Evolutionary conservation across 2,329 filamentous ascomycete genomes (phyloP).

Genomic region (Penicillium decumbens): DNA sequence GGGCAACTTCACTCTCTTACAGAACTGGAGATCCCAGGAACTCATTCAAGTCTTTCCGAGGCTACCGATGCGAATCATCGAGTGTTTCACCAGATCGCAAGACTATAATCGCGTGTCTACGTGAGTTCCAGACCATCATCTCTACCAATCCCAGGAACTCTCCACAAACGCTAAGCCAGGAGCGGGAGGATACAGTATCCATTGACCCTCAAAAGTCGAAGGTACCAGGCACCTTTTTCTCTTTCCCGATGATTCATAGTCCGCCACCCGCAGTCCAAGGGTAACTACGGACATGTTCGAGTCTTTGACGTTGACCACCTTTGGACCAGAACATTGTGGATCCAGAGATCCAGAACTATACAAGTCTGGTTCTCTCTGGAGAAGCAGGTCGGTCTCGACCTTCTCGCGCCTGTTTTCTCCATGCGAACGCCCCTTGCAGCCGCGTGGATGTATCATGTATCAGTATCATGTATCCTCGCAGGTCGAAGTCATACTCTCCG

Average conservation of each 20-base stretch:
- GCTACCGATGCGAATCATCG: slow-evolving; percentile 24
- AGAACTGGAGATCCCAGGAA: slow-evolving; percentile 15
- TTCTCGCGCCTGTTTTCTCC: slow-evolving; percentile 3
- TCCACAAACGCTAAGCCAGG: slow-evolving; percentile 2
- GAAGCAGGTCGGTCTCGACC: slow-evolving; percentile 13
- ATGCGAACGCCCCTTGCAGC: slow-evolving; percentile 20
- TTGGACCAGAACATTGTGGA: not conserved
- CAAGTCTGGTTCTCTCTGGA: slow-evolving; percentile 9
- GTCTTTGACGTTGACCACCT: slow-evolving; percentile 22
- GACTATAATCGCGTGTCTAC: slow-evolving; percentile 6
- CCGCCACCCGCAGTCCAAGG: not conserved
- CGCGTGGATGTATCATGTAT: slow-evolving; percentile 18
- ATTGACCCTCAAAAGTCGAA: slow-evolving; percentile 3
- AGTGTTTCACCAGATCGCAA: slow-evolving; percentile 22
- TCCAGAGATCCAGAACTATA: slow-evolving; percentile 5
- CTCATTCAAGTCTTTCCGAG: slow-evolving; percentile 16
- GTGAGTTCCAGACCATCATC: slow-evolving; percentile 2
- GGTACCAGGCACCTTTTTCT: slow-evolving; percentile 23
- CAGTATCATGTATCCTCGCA: slow-evolving; percentile 17
- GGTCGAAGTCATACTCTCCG: slow-evolving; percentile 16
- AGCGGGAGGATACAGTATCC: slow-evolving; percentile 1
- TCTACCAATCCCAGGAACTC: not conserved
- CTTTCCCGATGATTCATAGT: slow-evolving; percentile 19
- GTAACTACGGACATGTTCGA: not conserved
- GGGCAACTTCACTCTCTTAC: slow-evolving; percentile 10